Conservation (phyloP, 1,139 yeast genomes). For the Lodderomyces theae region DNA sequence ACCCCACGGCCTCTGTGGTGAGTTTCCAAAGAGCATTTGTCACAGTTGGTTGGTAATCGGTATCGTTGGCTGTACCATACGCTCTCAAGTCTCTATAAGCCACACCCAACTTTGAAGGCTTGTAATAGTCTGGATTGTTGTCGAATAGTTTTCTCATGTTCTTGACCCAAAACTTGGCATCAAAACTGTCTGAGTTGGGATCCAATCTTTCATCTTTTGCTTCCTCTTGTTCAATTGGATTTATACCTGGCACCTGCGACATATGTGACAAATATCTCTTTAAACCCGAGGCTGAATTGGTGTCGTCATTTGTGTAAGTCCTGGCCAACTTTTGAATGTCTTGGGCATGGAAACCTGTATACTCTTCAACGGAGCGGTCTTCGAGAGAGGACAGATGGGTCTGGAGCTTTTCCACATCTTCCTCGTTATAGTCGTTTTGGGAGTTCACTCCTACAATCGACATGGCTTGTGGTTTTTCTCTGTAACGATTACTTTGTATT, state of each 20-base stretch:
- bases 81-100: conserved; percentile 68
- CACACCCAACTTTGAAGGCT: conserved; percentile 65
- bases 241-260: conserved; percentile 54
- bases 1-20: conserved; percentile 19
- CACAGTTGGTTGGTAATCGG: conserved; percentile 77
- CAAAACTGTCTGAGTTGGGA: conserved; percentile 16
- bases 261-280: conserved; percentile 43
- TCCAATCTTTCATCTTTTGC: conserved; percentile 9
- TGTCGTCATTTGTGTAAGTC: conserved; percentile 28
- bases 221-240: conserved; percentile 29
- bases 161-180: conserved; percentile 62
- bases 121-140: conserved; percentile 62
- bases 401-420: conserved; percentile 2
- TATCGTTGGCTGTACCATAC: conserved; percentile 71
- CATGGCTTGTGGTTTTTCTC: neutral
- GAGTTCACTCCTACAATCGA: neutral
- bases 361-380: conserved; percentile 6
- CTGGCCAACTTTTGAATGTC: conserved; percentile 26
- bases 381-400: neutral
- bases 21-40: conserved; percentile 44
- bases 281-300: conserved; percentile 11
- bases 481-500: no score
- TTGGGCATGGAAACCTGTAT: conserved; percentile 13
- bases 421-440: conserved; percentile 2
- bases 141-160: conserved; percentile 57